Base-by-base conservation (phyloP, 495 filamentous ascomycete species). In the Aspergillus wentii region DNA sequence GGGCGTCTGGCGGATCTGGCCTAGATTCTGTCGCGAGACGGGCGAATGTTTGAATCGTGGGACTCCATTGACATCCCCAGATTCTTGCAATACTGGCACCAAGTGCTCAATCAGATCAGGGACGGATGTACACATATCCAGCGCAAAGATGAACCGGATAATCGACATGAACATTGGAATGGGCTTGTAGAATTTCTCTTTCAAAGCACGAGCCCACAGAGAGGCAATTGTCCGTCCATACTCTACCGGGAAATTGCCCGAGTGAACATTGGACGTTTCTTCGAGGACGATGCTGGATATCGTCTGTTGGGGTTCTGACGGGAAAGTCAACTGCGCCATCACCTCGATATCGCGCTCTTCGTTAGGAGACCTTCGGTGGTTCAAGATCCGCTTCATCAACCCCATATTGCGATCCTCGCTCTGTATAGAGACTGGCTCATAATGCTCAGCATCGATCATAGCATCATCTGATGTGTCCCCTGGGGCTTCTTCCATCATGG, bases 121-220 rank as follows among this genome's bases (percentile, higher is more conserved):
- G 16, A 68, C 67, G 11, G 58, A 67, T 6, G 63, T 43, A 17
- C 64, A 38, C 5, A 66, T 62, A 44, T 78, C 71, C 44, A 71
- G 56, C 30, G 62, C 52, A 10, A 87, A 58, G 22, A 80, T 57
- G 40, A 72, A 76, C 29, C 65, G 61, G 15, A 78, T 52, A 16
- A 83, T 56, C 30, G 76, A 68, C 35, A 82, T 46, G 19, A 86
- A 66, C 25, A 82, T 69, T 37, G 73, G 68, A 3, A 86, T 44
- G 4, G 83, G 75, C 16, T 61, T 54, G 45, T 69, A 81, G 49
- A 71, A 79, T 37, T 68, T 68, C 44, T 85, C 83, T 17, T 66
- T 56, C 31, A 86, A 53, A 42, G 78, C 80, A 18, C 66, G 74
- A 10, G 69, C 60, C 83, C 83, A 86, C n/a, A 86, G 42, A 13